phyloP scores from a whole-genome alignment of 257 asterid genomes.

The Leptodermis oblonga region DNA sequence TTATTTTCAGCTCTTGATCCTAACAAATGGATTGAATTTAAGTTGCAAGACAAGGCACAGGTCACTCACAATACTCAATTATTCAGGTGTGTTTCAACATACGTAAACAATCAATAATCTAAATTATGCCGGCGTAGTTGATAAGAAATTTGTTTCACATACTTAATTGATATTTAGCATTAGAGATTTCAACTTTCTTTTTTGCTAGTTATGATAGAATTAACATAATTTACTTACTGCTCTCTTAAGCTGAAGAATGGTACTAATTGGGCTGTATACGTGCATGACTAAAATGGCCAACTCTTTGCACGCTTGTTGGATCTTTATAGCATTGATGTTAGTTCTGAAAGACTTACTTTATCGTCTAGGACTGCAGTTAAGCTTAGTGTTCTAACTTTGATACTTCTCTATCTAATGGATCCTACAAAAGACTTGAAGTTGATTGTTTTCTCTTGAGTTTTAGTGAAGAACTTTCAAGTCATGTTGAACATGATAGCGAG shows the following conservation, averaged over 20 bases:
- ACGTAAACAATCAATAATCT: neutral
- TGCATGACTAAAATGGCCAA: neutral
- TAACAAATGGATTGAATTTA: conserved; percentile 81
- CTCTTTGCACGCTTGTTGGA: neutral
- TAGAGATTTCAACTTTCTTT: neutral
- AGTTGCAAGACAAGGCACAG: conserved; percentile 84
- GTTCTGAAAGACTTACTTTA: neutral
- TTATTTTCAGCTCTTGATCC: conserved; percentile 74
- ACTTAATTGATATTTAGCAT: neutral
- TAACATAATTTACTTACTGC: neutral
- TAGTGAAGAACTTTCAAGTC: neutral
- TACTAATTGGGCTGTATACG: neutral
- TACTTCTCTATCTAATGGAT: neutral
- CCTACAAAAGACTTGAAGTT: neutral
- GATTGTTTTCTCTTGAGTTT: neutral
- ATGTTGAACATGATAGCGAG: neutral
- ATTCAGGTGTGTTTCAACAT: conserved; percentile 53
- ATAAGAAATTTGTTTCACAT: neutral
- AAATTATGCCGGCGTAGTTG: neutral
- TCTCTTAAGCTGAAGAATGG: neutral
- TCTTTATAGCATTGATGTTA: neutral
- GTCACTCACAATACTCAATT: conserved; percentile 90
- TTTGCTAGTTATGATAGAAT: neutral
- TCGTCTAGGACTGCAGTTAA: neutral
- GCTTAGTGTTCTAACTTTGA: neutral